These are phyloP conservation scores for Globisporangium uncinulatum DNA, from an alignment of 352 stramenopile genomes.

Conservation along the genomic window DNA sequence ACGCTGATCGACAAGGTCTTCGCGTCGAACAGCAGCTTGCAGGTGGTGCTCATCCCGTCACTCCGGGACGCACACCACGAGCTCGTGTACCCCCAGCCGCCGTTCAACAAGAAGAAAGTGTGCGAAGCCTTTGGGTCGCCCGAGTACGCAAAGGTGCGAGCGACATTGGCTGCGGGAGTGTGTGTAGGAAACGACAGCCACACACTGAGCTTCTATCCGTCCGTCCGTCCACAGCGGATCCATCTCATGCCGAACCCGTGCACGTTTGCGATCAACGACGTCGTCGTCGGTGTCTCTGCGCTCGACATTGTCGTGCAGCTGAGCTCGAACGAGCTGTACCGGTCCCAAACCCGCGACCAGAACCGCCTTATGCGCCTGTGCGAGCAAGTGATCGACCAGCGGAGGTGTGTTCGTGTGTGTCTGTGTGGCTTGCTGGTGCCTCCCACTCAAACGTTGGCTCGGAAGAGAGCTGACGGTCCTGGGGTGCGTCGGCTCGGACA, in stretches of 20 bases:
- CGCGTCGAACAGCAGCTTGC: slow-evolving; percentile 35
- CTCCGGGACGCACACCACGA: slow-evolving; percentile 94
- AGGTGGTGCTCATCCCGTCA: slow-evolving; percentile 95
- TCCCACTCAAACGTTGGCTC: too few relatives aligned
- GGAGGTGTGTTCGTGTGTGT: slow-evolving; percentile 31
- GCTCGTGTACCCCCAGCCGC: slow-evolving; percentile 93
- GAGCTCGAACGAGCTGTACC: slow-evolving; percentile 75
- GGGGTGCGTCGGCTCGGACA: neutral
- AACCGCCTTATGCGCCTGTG: slow-evolving; percentile 71
- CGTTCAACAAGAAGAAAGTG: slow-evolving; percentile 85
- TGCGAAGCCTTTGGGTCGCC: slow-evolving; percentile 56
- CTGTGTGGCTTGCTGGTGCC: neutral
- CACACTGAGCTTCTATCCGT: too few relatives aligned
- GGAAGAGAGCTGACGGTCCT: neutral
- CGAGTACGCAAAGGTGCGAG: slow-evolving; percentile 54
- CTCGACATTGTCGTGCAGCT: slow-evolving; percentile 90
- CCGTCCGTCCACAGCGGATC: slow-evolving; percentile 50
- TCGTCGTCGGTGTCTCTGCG: slow-evolving; percentile 90
- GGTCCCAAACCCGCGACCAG: slow-evolving; percentile 45
- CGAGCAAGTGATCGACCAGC: slow-evolving; percentile 77
- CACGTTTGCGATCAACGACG: slow-evolving; percentile 93
- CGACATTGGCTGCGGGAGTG: too few relatives aligned
- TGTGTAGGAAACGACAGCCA: neutral
- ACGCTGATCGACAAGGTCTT: slow-evolving; percentile 64
- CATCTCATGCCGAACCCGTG: slow-evolving; percentile 95